These are phyloP conservation scores for Gentiana dahurica DNA, from an alignment of 257 asterid genomes.

Conservation along the genomic window DNA sequence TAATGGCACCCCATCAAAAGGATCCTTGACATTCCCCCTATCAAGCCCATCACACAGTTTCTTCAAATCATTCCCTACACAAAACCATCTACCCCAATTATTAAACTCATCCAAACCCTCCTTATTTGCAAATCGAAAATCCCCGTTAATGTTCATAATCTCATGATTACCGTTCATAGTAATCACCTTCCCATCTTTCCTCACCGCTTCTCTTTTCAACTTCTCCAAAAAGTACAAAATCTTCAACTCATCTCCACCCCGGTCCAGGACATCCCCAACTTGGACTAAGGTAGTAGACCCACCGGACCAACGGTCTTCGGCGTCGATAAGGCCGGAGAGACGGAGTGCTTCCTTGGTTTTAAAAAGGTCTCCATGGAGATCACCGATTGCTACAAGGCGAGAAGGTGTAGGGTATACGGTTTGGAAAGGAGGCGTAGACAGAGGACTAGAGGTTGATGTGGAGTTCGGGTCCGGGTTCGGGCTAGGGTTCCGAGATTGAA, in stretches of 20 bases:
- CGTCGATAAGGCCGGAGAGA: constrained; percentile 59
- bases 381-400: constrained; percentile 84
- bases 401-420: constrained; percentile 54
- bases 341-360: constrained; percentile 66
- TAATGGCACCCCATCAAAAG: constrained; percentile 43
- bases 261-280: constrained; percentile 83
- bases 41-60: constrained; percentile 34
- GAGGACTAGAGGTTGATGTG: not conserved
- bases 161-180: constrained; percentile 96
- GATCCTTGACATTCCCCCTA: constrained; percentile 19
- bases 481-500: constrained; percentile 8
- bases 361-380: constrained; percentile 84
- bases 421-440: constrained; percentile 17
- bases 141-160: constrained; percentile 79
- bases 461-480: not conserved
- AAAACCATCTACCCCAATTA: constrained; percentile 64
- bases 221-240: constrained; percentile 77
- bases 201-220: constrained; percentile 63
- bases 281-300: constrained; percentile 80
- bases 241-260: constrained; percentile 90
- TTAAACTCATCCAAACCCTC: constrained; percentile 63
- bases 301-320: constrained; percentile 64
- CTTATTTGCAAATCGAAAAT: constrained; percentile 47
- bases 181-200: constrained; percentile 45
- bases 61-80: constrained; percentile 56